Evolutionary conservation across 148 eudicot species (phyloP).

Genomic region (Dysphania ambrosioides): DNA sequence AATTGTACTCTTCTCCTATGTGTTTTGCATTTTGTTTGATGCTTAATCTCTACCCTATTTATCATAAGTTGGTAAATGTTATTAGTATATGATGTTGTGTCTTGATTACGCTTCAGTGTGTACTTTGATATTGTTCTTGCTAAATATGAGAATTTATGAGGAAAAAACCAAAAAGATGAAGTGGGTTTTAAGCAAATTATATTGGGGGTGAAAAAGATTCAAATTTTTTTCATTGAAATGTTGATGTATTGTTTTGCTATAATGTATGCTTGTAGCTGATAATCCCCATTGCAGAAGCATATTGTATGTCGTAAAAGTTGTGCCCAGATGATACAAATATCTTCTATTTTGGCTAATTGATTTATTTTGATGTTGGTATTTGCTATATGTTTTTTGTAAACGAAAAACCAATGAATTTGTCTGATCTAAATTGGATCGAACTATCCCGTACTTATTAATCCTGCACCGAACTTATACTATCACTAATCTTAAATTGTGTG

Average conservation of each 20-base stretch:
- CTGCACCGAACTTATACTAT: background rate
- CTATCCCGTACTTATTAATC: background rate
- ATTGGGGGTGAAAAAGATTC: background rate
- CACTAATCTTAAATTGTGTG: background rate
- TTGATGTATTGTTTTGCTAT: background rate
- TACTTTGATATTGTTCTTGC: background rate
- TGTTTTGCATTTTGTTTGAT: background rate
- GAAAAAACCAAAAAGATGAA: background rate
- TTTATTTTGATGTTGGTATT: background rate
- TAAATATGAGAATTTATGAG: background rate
- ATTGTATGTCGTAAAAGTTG: background rate
- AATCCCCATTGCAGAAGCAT: background rate
- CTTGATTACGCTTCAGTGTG: background rate
- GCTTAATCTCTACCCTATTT: background rate
- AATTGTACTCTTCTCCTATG: background rate
- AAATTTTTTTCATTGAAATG: background rate
- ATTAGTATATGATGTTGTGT: background rate
- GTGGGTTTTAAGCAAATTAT: background rate
- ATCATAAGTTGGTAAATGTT: background rate
- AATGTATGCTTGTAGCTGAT: background rate
- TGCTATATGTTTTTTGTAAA: background rate
- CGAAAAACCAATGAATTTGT: background rate
- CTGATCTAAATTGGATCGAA: background rate
- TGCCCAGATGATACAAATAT: background rate
- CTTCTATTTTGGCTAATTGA: background rate